phyloP scores from a whole-genome alignment of 1,139 yeast genomes.

The Candida tunisiensis region DNA sequence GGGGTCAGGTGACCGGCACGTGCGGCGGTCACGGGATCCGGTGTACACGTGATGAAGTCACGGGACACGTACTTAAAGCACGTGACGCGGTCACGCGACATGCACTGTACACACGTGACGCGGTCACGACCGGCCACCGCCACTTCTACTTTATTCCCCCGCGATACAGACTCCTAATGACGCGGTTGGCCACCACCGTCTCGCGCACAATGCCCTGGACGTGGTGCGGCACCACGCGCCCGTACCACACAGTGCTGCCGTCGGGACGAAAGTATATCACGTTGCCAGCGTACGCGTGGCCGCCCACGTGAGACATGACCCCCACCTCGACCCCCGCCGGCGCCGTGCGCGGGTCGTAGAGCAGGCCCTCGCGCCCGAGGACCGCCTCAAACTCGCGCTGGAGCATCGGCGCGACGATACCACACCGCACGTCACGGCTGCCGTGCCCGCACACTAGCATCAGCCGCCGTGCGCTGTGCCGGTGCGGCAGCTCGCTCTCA shows the following conservation, averaged over 20 bases:
- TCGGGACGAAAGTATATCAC: constrained; percentile 30
- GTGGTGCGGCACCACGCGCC: constrained; percentile 43
- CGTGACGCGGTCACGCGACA: no score
- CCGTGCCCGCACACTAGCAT: constrained; percentile 53
- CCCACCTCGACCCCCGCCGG: constrained; percentile 30
- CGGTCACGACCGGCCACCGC: no score
- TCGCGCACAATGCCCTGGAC: constrained; percentile 49
- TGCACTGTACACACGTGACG: no score
- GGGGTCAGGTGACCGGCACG: no score
- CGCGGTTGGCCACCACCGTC: constrained; percentile 32
- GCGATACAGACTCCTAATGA: no score
- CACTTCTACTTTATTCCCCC: no score
- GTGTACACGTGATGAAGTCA: no score
- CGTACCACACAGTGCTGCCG: constrained; percentile 48
- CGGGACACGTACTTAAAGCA: no score
- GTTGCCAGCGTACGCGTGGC: constrained; percentile 68
- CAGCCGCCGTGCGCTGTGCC: constrained; percentile 6
- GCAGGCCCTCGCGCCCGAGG: constrained; percentile 17
- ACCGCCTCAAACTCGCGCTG: constrained; percentile 32
- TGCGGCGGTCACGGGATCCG: no score
- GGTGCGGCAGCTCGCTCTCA: constrained; percentile 15
- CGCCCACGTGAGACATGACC: constrained; percentile 52
- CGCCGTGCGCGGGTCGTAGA: constrained; percentile 10
- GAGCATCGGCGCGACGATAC: constrained; percentile 41
- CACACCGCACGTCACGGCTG: constrained; percentile 50